Conservation (phyloP, 768 basidiomycete species). For the Lactarius akahatsu region DNA sequence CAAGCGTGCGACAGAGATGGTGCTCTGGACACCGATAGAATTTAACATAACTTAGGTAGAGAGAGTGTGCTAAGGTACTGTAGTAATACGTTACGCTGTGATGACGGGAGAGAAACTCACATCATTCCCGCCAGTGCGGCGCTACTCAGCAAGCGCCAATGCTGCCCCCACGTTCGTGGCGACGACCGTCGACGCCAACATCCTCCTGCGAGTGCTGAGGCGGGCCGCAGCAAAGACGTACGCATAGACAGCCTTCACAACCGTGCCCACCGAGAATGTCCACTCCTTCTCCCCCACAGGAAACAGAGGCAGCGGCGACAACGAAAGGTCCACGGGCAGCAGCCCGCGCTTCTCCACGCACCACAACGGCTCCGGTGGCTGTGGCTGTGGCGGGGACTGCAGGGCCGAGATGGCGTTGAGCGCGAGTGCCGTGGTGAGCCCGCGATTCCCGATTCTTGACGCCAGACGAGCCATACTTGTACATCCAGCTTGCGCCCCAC, state of each 20-base stretch:
- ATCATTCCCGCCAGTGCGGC: no score
- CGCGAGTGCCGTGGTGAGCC: conserved; percentile 54
- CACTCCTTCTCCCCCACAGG: neutral
- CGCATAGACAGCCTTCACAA: conserved; percentile 9
- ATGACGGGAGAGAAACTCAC: no score
- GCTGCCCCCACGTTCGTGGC: neutral
- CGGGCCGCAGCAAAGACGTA: conserved; percentile 4
- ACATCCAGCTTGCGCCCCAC: conserved; percentile 57
- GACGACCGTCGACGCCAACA: neutral
- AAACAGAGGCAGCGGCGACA: neutral
- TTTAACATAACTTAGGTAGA: neutral
- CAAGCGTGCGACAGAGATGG: no score
- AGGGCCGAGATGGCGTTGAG: conserved; percentile 47
- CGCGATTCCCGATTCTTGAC: conserved; percentile 52
- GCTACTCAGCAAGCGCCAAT: neutral
- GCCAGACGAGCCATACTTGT: conserved; percentile 51
- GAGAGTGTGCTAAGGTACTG: no score
- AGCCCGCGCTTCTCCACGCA: no score
- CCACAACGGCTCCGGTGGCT: neutral
- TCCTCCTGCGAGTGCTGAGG: neutral
- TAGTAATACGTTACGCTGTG: no score
- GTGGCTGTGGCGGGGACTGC: neutral
- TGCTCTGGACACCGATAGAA: neutral
- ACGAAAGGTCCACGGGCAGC: neutral
- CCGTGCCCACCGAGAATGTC: neutral